phyloP scores from a whole-genome alignment of 2,329 filamentous ascomycete genomes.

The Dactylellina leptospora region DNA sequence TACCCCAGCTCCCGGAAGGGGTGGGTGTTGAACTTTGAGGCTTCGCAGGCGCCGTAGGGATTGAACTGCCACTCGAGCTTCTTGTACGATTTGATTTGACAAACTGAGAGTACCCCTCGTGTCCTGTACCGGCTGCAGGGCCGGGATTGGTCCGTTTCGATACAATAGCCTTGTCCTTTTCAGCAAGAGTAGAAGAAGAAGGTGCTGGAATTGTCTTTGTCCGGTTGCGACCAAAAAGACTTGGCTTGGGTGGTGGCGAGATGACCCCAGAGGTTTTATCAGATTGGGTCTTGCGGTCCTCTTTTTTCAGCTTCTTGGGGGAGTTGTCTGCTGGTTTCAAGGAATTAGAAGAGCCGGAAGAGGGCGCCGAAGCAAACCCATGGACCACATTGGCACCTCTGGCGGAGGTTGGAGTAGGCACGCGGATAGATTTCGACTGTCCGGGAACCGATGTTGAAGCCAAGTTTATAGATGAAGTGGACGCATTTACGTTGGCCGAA shows the following conservation, averaged over 20 bases:
- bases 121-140: slow-evolving; percentile 88
- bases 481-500: slow-evolving; percentile 38
- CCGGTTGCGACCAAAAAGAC: slow-evolving; percentile 32
- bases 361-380: slow-evolving; percentile 32
- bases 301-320: slow-evolving; percentile 43
- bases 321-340: slow-evolving; percentile 26
- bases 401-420: slow-evolving; percentile 42
- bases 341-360: slow-evolving; percentile 8
- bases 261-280: slow-evolving; percentile 15
- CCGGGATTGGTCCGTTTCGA: slow-evolving; percentile 62
- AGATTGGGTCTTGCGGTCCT: slow-evolving; percentile 21
- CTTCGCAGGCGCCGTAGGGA: slow-evolving; percentile 36
- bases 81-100: slow-evolving; percentile 28
- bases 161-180: slow-evolving; percentile 28
- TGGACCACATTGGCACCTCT: slow-evolving; percentile 39
- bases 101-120: slow-evolving; percentile 74
- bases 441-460: slow-evolving; percentile 46
- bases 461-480: slow-evolving; percentile 42
- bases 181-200: slow-evolving; percentile 12
- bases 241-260: slow-evolving; percentile 25
- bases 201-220: slow-evolving; percentile 40
- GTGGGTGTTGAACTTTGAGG: slow-evolving; percentile 18
- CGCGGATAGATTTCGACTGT: slow-evolving; percentile 43
- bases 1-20: slow-evolving; percentile 53
- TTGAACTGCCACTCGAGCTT: slow-evolving; percentile 43